Evolutionary conservation across 208 protist genomes (phyloP), one percentile per base, ranked within the genome.

Genomic region (Crithidia fasciculata): DNA sequence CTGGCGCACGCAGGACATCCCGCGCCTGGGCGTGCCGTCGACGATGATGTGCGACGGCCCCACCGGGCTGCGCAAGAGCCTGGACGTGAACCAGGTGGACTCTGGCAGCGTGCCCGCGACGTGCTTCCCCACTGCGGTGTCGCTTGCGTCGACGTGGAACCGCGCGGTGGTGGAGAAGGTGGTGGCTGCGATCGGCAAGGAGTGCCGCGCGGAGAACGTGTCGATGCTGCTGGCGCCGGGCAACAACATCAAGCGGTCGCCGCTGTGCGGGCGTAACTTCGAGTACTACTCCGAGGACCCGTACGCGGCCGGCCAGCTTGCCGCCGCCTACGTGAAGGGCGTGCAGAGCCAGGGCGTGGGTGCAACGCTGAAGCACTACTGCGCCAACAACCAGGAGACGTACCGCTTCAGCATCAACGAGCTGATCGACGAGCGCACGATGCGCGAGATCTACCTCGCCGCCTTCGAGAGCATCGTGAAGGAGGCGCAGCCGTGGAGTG

Each of bases 241-340:
- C 58, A 53, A 56, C 55, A 69, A 69, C 70, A 68, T 65, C 60
- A 75, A 75, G 60, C 72, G 69, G 47, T 56, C 56, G 13, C 83
- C 83, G 55, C 62, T 58, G 19, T 71, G 76, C 60, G 83, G 83
- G 2, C 69, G 83, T 40, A 86, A 86, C 61, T 85, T 80, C 57
- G 83, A 88, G 75, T 83, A 82, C 76, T 77, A 69, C 47, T 85
- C 69, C 28, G 83, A 88, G 62, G 80, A 85, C 50, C 80, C 83
- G 36, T 63, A 62, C 41, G 47, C 85, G 8, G 59, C 57, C 8
- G 58, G 44, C 15, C 55, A 61, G 52, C 36, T 86, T 2, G 72
- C 57, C 16, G 39, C 44, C 2, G 56, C 62, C 15, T 53, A 52
- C 18, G 57, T 86, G 18, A n/a, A 76, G 45, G 84, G 74, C 58